These are phyloP conservation scores for Postia placenta DNA, from an alignment of 768 basidiomycete species.

Conservation along the genomic window DNA sequence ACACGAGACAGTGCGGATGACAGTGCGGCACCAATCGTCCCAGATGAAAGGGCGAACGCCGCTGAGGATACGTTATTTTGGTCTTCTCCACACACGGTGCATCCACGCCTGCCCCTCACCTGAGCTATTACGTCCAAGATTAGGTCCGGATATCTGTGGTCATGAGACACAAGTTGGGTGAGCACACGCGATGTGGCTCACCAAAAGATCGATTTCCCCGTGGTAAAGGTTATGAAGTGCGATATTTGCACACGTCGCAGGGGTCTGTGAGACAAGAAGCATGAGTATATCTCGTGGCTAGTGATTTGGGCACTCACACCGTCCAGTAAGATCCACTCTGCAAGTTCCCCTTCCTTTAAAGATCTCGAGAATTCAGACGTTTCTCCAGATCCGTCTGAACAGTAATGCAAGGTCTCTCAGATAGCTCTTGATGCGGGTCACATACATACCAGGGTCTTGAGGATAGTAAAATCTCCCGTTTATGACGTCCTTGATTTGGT, in stretches of 20 bases:
- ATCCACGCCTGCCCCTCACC: not conserved
- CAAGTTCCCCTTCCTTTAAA: constrained; percentile 68
- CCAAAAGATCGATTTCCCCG: constrained; percentile 84
- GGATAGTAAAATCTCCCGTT: constrained; percentile 77
- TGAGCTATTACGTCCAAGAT: constrained; percentile 71
- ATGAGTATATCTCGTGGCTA: not conserved
- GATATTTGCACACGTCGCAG: constrained; percentile 89
- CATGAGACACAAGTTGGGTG: not conserved
- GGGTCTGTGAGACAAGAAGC: constrained; percentile 47
- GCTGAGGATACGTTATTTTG: constrained; percentile 32
- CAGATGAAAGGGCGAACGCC: constrained; percentile 85
- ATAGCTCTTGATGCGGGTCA: not conserved
- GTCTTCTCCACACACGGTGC: not conserved
- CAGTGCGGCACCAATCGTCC: constrained; percentile 89
- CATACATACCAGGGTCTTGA: constrained; percentile 38
- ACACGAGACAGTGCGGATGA: constrained; percentile 65
- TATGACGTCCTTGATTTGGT: constrained; percentile 69
- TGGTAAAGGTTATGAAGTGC: constrained; percentile 86
- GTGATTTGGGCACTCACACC: constrained; percentile 55
- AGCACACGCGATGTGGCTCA: constrained; percentile 34
- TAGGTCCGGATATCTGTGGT: constrained; percentile 74
- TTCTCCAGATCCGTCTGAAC: constrained; percentile 70
- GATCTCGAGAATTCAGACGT: constrained; percentile 54
- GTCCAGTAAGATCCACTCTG: constrained; percentile 89
- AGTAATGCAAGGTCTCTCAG: not conserved